These are phyloP conservation scores for Tylopilus rubrobrunneus DNA, from an alignment of 768 basidiomycete genomes.

Conservation along the genomic window DNA sequence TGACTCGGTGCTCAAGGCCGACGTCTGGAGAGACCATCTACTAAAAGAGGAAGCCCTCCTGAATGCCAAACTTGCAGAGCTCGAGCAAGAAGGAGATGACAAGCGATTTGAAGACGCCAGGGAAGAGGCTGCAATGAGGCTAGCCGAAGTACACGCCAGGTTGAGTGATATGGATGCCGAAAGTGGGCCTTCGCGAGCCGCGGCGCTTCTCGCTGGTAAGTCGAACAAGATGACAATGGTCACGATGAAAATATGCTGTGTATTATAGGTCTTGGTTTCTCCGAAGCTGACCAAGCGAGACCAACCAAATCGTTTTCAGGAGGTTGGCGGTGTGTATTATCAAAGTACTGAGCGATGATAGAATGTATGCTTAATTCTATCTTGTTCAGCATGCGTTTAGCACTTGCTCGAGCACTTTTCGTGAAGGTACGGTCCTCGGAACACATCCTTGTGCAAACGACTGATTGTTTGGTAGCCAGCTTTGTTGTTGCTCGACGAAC, in stretches of 20 bases:
- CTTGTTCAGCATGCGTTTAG: slow-evolving; percentile 80
- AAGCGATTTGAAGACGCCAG: slow-evolving; percentile 79
- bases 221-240: not conserved
- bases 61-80: slow-evolving; percentile 64
- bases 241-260: too few species aligned
- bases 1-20: slow-evolving; percentile 97
- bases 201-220: slow-evolving; percentile 79
- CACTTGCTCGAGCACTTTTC: slow-evolving; percentile 91
- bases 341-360: not conserved
- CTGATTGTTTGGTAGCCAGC: slow-evolving; percentile 46
- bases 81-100: slow-evolving; percentile 75
- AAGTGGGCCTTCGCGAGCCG: slow-evolving; percentile 92
- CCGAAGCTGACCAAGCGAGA: slow-evolving; percentile 78
- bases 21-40: slow-evolving; percentile 95
- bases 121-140: slow-evolving; percentile 75
- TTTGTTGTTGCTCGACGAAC: slow-evolving; percentile 83
- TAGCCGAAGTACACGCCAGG: slow-evolving; percentile 86
- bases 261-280: slow-evolving; percentile 81
- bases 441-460: not conserved
- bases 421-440: slow-evolving; percentile 61
- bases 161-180: slow-evolving; percentile 98
- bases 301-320: slow-evolving; percentile 88
- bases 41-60: slow-evolving; percentile 78
- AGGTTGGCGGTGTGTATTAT: slow-evolving; percentile 77
- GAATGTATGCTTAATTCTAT: not conserved